Conservation (phyloP, 371 early-diverging fungal species). For the Funneliformis caledonium region DNA sequence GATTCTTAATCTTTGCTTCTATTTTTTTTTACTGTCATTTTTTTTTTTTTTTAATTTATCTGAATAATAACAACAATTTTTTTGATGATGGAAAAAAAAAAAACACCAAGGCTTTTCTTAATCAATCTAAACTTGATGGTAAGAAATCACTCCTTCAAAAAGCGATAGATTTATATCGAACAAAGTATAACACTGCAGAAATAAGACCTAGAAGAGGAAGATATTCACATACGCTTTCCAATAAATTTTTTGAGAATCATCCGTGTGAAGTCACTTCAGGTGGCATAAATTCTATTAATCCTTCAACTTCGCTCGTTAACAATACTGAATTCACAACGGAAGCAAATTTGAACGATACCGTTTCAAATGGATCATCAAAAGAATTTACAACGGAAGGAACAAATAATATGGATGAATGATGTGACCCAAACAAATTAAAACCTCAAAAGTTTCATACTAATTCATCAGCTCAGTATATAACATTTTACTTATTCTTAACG, state of each 20-base stretch:
- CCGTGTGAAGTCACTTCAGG: slow-evolving; percentile 9
- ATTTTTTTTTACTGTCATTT: background rate
- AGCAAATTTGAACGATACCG: background rate
- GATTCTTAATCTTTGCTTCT: background rate
- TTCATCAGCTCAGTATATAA: no score
- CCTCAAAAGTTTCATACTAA: background rate
- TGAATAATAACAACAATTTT: background rate
- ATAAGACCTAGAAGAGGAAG: slow-evolving; percentile 38
- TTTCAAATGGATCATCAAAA: background rate
- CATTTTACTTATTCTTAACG: no score
- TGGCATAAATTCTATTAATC: background rate
- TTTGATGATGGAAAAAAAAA: background rate
- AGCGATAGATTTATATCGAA: slow-evolving; percentile 33
- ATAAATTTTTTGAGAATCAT: slow-evolving; percentile 40
- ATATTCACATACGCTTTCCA: slow-evolving; percentile 34
- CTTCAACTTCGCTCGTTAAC: background rate
- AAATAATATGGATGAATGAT: background rate
- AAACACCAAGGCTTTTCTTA: slow-evolving; percentile 28
- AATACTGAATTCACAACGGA: background rate
- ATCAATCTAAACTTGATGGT: slow-evolving; percentile 32
- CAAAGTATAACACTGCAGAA: slow-evolving; percentile 22
- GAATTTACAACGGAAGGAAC: background rate
- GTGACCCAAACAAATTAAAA: background rate
- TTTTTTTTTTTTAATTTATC: slow-evolving; percentile 3
- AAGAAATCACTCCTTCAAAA: slow-evolving; percentile 37